Conservation (phyloP, 495 filamentous ascomycete genomes). For the Talaromyces adpressus region DNA sequence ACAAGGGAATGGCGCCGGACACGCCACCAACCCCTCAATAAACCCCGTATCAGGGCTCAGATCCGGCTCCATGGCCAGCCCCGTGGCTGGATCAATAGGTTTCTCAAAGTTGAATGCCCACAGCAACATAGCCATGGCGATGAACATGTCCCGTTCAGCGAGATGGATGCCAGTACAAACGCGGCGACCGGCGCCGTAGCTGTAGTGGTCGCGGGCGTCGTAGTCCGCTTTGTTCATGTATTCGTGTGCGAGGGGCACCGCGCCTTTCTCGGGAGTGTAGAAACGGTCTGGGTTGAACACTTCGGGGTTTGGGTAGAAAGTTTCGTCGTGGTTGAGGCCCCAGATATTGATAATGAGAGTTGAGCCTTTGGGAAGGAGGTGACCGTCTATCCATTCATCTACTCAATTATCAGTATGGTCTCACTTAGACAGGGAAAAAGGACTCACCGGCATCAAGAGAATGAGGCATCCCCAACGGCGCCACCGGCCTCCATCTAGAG, state of each 20-base stretch:
- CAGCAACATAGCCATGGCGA: constrained; percentile 45
- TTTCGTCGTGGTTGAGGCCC: constrained; percentile 24
- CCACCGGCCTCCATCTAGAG: constrained; percentile 35
- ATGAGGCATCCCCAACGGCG: constrained; percentile 46
- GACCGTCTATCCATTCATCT: constrained; percentile 24
- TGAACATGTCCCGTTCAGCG: constrained; percentile 51
- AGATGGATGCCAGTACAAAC: constrained; percentile 53
- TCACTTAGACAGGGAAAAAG: not conserved
- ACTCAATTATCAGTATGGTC: not conserved
- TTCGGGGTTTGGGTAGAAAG: constrained; percentile 39
- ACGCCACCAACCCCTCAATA: constrained; percentile 33
- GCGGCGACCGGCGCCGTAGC: constrained; percentile 37
- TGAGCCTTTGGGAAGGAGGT: constrained; percentile 22
- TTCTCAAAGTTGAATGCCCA: constrained; percentile 32
- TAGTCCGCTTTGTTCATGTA: constrained; percentile 18
- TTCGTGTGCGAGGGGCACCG: constrained; percentile 12
- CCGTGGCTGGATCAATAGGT: constrained; percentile 11
- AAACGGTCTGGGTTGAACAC: constrained; percentile 49
- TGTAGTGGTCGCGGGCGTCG: constrained; percentile 25
- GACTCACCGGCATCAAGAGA: constrained; percentile 10
- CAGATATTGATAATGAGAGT: constrained; percentile 27
- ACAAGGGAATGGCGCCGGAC: constrained; percentile 27
- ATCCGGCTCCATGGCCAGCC: not conserved
- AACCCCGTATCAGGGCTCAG: constrained; percentile 18
- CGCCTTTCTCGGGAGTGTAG: not conserved